Base-by-base conservation (phyloP, 2,329 filamentous ascomycete genomes). In the Meredithiella fracta region DNA sequence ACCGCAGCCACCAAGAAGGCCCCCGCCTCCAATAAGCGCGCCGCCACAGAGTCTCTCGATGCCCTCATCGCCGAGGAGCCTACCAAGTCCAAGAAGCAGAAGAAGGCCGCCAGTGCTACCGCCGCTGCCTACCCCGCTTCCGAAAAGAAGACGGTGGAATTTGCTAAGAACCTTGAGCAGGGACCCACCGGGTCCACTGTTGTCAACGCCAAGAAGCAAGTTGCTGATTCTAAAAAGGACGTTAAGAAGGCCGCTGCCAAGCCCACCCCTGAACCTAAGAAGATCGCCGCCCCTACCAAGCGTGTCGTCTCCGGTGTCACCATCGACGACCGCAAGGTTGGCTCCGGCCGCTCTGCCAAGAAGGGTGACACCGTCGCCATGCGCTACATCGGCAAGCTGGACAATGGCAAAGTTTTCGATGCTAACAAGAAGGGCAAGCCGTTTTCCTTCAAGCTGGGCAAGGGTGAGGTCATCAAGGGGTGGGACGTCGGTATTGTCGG, bases 381-480 rank as follows among this genome's bases (percentile, higher is more conserved):
- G 80, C 83, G 92, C 67, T 98, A 98, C 75, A 97, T 98, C 65
- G 92, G 92, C 70, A 98, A 98, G 79, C 85, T 92, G 60, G 79
- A 83, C 66, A 85, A 94, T 70, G 89, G 89, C 71, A 94, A 96
- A 74, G 82, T 94, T 63, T 98, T 98, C 66, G 91, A 97, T 72
- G 87, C 89, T 70, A 97, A 98, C 79, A 98, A 97, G 79, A 96
- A 94, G 76, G 92, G 92, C 65, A 90, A 94, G 75, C 91, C 94
- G 58, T 98, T 98, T 75, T 79, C 78, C 62, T 97, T 97, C 81
- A 94, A 91, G 77, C 82, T 94, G 60, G 94, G 92, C 63, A 81
- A 83, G 67, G 90, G 90, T 60, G 87, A 97, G 70, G 94, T 98
- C 65, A 98, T 98, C 76, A 92, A 94, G 79, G 92, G 92, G 63